Evolutionary conservation across 192 early-diverging fungal species (phyloP).

Genomic region (Neocallimastix lanati): DNA sequence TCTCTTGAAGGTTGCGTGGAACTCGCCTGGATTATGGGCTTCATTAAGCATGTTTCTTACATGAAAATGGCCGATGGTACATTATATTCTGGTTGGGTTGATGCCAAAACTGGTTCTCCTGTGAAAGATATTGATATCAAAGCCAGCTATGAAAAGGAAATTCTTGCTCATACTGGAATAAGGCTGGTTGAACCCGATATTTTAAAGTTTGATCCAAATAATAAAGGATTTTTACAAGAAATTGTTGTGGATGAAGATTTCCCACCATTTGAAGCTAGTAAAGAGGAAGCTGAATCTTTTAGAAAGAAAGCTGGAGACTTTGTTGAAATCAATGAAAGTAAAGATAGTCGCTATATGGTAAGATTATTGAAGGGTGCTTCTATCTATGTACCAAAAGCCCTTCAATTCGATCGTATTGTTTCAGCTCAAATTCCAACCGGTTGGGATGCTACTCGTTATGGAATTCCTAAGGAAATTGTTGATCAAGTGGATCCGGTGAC

Average conservation of each 20-base stretch:
- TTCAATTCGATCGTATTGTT: constrained; percentile 73
- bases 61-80: not conserved
- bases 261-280: constrained; percentile 65
- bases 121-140: constrained; percentile 75
- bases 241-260: constrained; percentile 71
- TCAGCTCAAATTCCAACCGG: constrained; percentile 89
- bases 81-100: constrained; percentile 78
- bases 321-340: constrained; percentile 48
- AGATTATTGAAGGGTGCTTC: constrained; percentile 70
- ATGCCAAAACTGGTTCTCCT: constrained; percentile 64
- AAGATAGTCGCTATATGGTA: constrained; percentile 53
- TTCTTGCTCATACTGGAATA: constrained; percentile 83
- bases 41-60: constrained; percentile 42
- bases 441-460: constrained; percentile 81
- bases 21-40: constrained; percentile 95
- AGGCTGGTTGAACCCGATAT: constrained; percentile 72
- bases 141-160: constrained; percentile 72
- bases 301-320: constrained; percentile 60
- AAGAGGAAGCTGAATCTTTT: constrained; percentile 72
- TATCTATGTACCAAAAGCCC: constrained; percentile 78
- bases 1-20: constrained; percentile 84
- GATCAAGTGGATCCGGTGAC: constrained; percentile 83
- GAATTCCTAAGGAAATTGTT: constrained; percentile 78
- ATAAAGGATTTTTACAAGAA: constrained; percentile 75
- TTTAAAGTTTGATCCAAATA: constrained; percentile 62